A percentile compares a stretch with the other conserved stretches of the same genome.
These are phyloP conservation scores for Rauvolfia tetraphylla DNA, from an alignment of 257 asterid genomes.

Conservation along the genomic window DNA sequence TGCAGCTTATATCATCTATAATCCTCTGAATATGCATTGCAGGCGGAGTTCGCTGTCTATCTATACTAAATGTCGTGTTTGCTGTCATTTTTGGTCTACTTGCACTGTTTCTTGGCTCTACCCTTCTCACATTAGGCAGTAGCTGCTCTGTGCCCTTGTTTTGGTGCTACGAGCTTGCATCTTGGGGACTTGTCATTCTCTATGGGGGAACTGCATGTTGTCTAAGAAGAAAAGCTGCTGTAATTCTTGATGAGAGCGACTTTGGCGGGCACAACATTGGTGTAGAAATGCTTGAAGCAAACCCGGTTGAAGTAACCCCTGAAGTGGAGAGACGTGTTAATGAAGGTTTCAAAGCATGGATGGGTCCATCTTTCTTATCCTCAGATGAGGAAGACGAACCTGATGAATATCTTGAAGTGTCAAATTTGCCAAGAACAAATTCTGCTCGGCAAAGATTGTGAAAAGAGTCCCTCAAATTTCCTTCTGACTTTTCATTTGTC, in stretches of 20 bases:
- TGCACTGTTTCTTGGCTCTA: constrained; percentile 86
- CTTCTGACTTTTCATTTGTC: not conserved
- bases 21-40: constrained; percentile 15
- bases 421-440: constrained; percentile 29
- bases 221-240: constrained; percentile 64
- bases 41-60: constrained; percentile 94
- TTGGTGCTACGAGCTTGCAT: constrained; percentile 85
- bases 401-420: constrained; percentile 61
- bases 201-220: constrained; percentile 77
- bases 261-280: constrained; percentile 54
- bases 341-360: constrained; percentile 94
- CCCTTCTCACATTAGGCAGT: constrained; percentile 89
- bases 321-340: constrained; percentile 74
- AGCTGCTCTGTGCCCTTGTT: constrained; percentile 89
- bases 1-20: not conserved
- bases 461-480: constrained; percentile 1
- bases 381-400: constrained; percentile 86
- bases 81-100: constrained; percentile 75
- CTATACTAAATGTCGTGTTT: constrained; percentile 66
- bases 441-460: constrained; percentile 60
- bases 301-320: constrained; percentile 65
- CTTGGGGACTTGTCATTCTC: constrained; percentile 80
- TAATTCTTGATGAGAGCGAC: constrained; percentile 60
- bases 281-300: constrained; percentile 88
- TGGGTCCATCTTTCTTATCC: constrained; percentile 86